These are phyloP conservation scores for Starmerella vaccinii DNA, from an alignment of 805 yeast species.

Conservation along the genomic window DNA sequence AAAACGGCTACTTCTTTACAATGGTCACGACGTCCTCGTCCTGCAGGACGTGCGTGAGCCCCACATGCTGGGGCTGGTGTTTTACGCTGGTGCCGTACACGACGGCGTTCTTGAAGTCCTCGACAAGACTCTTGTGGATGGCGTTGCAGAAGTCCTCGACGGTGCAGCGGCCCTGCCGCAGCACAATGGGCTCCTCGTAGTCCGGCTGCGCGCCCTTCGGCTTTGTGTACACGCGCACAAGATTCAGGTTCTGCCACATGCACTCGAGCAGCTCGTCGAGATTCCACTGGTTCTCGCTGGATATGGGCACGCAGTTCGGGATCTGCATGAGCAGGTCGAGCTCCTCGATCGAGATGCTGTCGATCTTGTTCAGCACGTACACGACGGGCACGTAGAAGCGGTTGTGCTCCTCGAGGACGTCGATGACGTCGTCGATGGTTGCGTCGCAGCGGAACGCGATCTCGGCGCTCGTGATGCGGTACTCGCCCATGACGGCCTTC, in stretches of 20 bases:
- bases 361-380: conserved; percentile 91
- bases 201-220: conserved; percentile 94
- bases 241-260: conserved; percentile 88
- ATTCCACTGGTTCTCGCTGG: conserved; percentile 95
- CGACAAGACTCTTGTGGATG: conserved; percentile 88
- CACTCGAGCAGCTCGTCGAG: conserved; percentile 84
- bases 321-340: conserved; percentile 80
- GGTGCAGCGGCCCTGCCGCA: conserved; percentile 68
- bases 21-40: conserved; percentile 98
- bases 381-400: conserved; percentile 93
- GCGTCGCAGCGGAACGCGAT: conserved; percentile 96
- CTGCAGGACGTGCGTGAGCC: conserved; percentile 67
- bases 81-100: conserved; percentile 89
- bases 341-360: conserved; percentile 87
- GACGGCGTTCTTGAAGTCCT: conserved; percentile 83
- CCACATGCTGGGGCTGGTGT: conserved; percentile 96
- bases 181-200: conserved; percentile 87
- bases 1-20: conserved; percentile 60
- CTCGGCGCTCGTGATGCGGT: conserved; percentile 90
- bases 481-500: conserved; percentile 91
- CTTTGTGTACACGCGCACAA: conserved; percentile 93
- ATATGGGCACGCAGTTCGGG: conserved; percentile 95
- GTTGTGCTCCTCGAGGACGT: conserved; percentile 78
- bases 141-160: conserved; percentile 95
- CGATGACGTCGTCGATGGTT: conserved; percentile 91